These are phyloP conservation scores for Dioscorea alata DNA, from an alignment of 106 monocot species.

Conservation along the genomic window DNA sequence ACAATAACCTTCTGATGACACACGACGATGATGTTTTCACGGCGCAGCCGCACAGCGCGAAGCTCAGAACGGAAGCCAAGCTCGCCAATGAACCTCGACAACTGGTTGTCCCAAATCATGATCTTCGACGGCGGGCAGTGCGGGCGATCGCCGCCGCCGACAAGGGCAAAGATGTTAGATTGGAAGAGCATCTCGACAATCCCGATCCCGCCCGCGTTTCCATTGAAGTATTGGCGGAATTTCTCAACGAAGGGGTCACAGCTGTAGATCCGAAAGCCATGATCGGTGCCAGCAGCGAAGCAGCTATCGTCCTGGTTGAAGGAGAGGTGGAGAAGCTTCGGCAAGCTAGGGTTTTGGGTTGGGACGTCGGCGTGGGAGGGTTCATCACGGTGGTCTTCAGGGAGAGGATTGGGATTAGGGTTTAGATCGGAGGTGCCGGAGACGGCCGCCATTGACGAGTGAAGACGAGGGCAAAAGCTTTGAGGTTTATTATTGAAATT, in stretches of 20 bases:
- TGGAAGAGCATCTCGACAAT: conserved; percentile 95
- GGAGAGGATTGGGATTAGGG: conserved; percentile 9
- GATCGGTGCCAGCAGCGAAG: conserved; percentile 79
- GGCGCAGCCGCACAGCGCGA: conserved; percentile 74
- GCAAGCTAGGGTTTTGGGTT: neutral
- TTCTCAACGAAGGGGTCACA: conserved; percentile 98
- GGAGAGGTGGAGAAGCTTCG: conserved; percentile 67
- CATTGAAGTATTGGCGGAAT: conserved; percentile 80
- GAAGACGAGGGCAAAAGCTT: too few species aligned
- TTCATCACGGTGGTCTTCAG: too few species aligned
- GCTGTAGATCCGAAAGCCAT: conserved; percentile 92
- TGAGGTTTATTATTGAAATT: too few species aligned
- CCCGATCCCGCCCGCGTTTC: conserved; percentile 46
- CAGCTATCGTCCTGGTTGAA: conserved; percentile 97
- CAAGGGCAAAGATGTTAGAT: conserved; percentile 91
- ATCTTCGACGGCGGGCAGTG: conserved; percentile 80
- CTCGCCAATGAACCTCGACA: conserved; percentile 94
- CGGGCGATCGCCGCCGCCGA: conserved; percentile 82
- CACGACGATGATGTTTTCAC: conserved; percentile 86
- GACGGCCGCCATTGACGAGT: conserved; percentile 18
- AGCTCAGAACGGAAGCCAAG: conserved; percentile 91
- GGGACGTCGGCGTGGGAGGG: neutral
- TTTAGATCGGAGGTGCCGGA: conserved; percentile 4
- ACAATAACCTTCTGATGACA: conserved; percentile 88
- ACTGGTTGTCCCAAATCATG: conserved; percentile 99